Evolutionary conservation across 192 early-diverging fungal species (phyloP).

Genomic region (Coemansia sp.): DNA sequence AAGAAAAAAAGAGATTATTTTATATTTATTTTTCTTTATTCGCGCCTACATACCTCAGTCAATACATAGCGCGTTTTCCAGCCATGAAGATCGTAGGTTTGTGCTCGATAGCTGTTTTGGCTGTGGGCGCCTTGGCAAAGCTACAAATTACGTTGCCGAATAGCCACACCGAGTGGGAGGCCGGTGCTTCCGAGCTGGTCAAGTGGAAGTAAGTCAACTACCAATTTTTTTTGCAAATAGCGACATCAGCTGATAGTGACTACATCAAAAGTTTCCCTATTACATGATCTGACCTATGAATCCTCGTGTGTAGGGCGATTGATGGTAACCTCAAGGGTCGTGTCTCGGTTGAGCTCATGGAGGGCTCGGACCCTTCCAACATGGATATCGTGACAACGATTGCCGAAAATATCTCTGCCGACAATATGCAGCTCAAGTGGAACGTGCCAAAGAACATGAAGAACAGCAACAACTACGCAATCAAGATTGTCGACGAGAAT

Average conservation of each 20-base stretch:
- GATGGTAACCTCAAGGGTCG: slow-evolving; percentile 31
- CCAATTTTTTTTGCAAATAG: neutral
- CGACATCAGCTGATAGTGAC: neutral
- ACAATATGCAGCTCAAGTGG: slow-evolving; percentile 33
- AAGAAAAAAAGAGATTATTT: neutral
- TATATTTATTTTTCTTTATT: neutral
- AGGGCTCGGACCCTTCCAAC: slow-evolving; percentile 44
- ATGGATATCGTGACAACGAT: slow-evolving; percentile 47
- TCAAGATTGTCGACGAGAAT: slow-evolving; percentile 48
- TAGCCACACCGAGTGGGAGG: slow-evolving; percentile 49
- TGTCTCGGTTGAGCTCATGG: slow-evolving; percentile 53
- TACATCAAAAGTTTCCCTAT: neutral
- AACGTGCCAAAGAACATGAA: slow-evolving; percentile 45
- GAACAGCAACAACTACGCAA: slow-evolving; percentile 51
- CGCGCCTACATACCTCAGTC: neutral
- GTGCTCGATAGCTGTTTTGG: slow-evolving; percentile 23
- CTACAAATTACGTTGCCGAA: slow-evolving; percentile 51
- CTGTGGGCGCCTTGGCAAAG: slow-evolving; percentile 32
- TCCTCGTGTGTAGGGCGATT: slow-evolving; percentile 25
- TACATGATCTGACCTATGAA: neutral
- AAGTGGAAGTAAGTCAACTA: slow-evolving; percentile 48
- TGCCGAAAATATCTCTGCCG: slow-evolving; percentile 48
- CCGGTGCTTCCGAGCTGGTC: slow-evolving; percentile 35
- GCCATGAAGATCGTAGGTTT: slow-evolving; percentile 21
- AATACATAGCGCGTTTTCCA: neutral